Conservation (phyloP, 2,329 filamentous ascomycete species). For the Sporothrix pseudoabietina region DNA sequence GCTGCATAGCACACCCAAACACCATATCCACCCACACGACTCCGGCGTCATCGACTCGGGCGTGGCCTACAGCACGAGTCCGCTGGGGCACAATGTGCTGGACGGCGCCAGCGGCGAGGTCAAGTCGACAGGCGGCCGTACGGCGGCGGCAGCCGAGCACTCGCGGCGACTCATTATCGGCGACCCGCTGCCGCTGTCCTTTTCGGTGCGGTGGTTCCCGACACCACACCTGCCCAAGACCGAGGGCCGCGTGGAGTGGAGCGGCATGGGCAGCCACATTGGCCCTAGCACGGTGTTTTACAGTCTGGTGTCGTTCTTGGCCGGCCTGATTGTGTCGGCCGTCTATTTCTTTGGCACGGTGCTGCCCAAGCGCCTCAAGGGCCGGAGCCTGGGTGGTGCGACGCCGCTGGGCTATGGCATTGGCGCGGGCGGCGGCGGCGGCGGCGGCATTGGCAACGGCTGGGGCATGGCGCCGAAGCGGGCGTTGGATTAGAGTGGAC, state of each 20-base stretch:
- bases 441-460: conserved; percentile 56
- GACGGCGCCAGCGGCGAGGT: conserved; percentile 12
- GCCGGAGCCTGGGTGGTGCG: conserved; percentile 56
- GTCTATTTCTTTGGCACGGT: conserved; percentile 65
- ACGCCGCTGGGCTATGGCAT: conserved; percentile 61
- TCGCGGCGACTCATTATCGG: conserved; percentile 78
- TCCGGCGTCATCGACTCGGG: conserved; percentile 84
- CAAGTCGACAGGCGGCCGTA: conserved; percentile 13
- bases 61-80: conserved; percentile 81
- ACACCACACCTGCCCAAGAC: conserved; percentile 68
- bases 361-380: conserved; percentile 56
- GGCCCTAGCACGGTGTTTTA: conserved; percentile 67
- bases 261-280: conserved; percentile 64
- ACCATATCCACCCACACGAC: conserved; percentile 63
- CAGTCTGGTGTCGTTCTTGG: conserved; percentile 59
- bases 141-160: conserved; percentile 23
- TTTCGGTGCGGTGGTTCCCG: conserved; percentile 86
- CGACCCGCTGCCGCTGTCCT: conserved; percentile 75
- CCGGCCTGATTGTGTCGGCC: conserved; percentile 56
- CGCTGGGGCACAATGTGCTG: conserved; percentile 59
- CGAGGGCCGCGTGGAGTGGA: conserved; percentile 67
- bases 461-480: conserved; percentile 59
- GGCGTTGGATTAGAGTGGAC: conserved; percentile 41
- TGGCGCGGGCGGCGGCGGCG: conserved; percentile 44
- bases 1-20: conserved; percentile 69